phyloP scores from a whole-genome alignment of 1,284 basidiomycete genomes.

The Heterobasidion annosum region DNA sequence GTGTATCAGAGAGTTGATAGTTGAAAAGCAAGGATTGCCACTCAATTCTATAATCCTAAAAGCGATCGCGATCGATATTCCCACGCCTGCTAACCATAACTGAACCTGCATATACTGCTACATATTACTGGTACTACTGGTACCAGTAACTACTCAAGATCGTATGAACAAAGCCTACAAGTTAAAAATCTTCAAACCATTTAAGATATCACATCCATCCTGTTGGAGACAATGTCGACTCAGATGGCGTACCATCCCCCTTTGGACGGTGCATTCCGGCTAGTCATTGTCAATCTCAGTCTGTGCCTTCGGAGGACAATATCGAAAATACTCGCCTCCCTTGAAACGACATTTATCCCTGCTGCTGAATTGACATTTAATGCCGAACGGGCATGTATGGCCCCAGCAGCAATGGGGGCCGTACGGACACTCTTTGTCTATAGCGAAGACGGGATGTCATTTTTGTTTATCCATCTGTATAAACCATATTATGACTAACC shows the following conservation, averaged over 20 bases:
- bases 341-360: slow-evolving; percentile 78
- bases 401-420: slow-evolving; percentile 72
- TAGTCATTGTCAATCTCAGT: background rate
- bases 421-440: slow-evolving; percentile 62
- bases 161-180: too few species aligned
- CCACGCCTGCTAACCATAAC: slow-evolving; percentile 9
- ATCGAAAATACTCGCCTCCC: slow-evolving; percentile 41
- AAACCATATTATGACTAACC: slow-evolving; percentile 26
- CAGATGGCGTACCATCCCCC: slow-evolving; percentile 3
- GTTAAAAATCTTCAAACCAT: too few species aligned
- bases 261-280: slow-evolving; percentile 13
- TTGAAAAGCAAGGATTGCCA: background rate
- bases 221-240: background rate
- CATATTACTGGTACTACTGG: background rate
- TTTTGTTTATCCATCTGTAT: background rate
- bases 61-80: slow-evolving; percentile 10
- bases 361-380: slow-evolving; percentile 32
- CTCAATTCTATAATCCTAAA: background rate
- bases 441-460: background rate
- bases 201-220: too few species aligned
- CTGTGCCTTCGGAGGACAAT: background rate
- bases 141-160: too few species aligned
- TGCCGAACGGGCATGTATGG: slow-evolving; percentile 72
- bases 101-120: background rate
- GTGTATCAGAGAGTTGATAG: background rate